Percentiles rank a stretch among this genome's conserved stretches.
Conservation (phyloP, 1,139 yeast species). For the Yamadazyma buinensis region DNA sequence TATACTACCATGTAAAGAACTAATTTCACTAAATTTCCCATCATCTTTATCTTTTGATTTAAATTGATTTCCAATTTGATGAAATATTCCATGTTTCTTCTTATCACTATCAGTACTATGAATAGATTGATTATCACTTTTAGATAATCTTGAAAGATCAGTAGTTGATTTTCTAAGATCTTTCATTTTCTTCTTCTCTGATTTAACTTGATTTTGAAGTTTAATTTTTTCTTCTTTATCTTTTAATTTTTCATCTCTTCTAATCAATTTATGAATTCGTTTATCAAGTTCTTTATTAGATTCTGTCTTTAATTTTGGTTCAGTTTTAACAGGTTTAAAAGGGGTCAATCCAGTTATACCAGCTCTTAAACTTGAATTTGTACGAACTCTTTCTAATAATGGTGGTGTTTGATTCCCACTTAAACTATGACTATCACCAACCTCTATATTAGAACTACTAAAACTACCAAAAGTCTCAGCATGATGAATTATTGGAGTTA, state of each 20-base stretch:
- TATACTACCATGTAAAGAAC: constrained; percentile 18
- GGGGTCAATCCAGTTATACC: constrained; percentile 26
- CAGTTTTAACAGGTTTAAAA: constrained; percentile 23
- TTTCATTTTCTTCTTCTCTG: constrained; percentile 12
- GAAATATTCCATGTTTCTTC: constrained; percentile 25
- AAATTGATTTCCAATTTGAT: constrained; percentile 15
- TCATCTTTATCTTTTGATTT: constrained; percentile 10
- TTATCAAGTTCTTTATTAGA: constrained; percentile 29
- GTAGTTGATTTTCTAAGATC: constrained; percentile 4
- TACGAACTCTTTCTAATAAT: constrained; percentile 19
- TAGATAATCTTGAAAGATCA: constrained; percentile 12
- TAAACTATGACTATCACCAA: not conserved
- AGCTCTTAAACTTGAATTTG: constrained; percentile 23
- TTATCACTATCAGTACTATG: constrained; percentile 9
- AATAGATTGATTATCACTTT: constrained; percentile 10
- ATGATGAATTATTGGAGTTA: not conserved
- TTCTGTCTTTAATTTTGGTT: constrained; percentile 13
- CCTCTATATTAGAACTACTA: not conserved
- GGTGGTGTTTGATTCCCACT: not conserved
- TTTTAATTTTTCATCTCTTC: constrained; percentile 27
- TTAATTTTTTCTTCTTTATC: constrained; percentile 19
- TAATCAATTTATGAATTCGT: constrained; percentile 26
- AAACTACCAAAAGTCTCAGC: constrained; percentile 1
- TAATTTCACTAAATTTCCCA: constrained; percentile 12
- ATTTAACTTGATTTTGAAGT: constrained; percentile 10